Conservation (phyloP, 768 basidiomycete species). For the Leucosporidium scottii region DNA sequence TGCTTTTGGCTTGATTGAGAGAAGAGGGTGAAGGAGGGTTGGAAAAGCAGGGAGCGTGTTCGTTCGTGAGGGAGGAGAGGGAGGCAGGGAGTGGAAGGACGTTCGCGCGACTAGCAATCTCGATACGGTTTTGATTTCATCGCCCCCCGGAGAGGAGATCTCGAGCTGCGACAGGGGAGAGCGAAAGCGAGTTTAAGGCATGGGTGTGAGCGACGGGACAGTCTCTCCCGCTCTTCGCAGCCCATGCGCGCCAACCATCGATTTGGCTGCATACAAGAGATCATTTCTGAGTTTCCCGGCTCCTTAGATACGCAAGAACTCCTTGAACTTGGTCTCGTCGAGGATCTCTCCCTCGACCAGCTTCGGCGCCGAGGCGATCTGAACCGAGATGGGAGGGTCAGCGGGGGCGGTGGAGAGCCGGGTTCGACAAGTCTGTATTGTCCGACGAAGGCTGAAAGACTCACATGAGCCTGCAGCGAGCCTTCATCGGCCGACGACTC, state of each 20-base stretch:
- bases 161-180: no score
- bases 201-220: no score
- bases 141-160: no score
- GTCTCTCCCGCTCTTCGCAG: no score
- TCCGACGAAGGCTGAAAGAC: neutral
- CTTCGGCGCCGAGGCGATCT: conserved; percentile 18
- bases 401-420: neutral
- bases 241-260: no score
- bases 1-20: neutral
- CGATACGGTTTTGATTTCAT: no score
- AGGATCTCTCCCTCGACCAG: conserved; percentile 24
- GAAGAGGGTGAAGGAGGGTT: neutral
- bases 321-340: conserved; percentile 14
- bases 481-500: neutral
- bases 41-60: neutral
- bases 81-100: neutral
- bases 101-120: neutral
- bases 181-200: no score
- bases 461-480: neutral
- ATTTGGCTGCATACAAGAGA: no score
- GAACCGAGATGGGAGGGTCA: neutral
- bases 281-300: no score
- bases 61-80: neutral
- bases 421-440: no score
- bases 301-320: conserved; percentile 8